Evolutionary conservation across 345 rosid genomes (phyloP), one percentile per base, ranked within the genome.

Genomic region (Draba incana): DNA sequence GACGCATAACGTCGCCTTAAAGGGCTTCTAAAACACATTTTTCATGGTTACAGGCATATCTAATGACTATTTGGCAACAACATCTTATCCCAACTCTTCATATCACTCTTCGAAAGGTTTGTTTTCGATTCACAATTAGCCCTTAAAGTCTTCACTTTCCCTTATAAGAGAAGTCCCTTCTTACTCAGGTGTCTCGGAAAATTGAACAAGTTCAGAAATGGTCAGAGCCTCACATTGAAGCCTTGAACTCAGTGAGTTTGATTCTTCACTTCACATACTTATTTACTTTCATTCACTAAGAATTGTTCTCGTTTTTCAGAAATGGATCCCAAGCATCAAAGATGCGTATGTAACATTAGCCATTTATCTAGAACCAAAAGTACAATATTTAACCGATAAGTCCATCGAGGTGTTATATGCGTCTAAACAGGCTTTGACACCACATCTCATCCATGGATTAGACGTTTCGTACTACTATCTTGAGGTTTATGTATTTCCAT

Each of bases 321-420:
- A 74, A 68, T 83, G 76, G 81, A 71, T 81, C 39, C 81, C 82
- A 54, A 56, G 60, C 71, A 64, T 74, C 64, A 79, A 76, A 76
- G 84, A 83, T 12, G 54, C 78, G 2, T 72, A 39, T 64, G 58
- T 77, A 16, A 48, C 70, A 10, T 43, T 74, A 60, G 64, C 78
- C 11, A 64, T 65, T 15, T 57, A 61, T 54, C 69, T 78, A 5
- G 75, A 74, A 75, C 83, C 78, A 51, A 69, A 57, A 58, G 47
- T 75, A 68, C 77, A 69, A 20, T 76, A 64, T 54, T 33, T 81
- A 63, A 69, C 71, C 41, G 50, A 77, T 6, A 76, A 70, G 68
- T 68, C 75, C 33, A 37, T 74, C 31, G 83, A 83, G 53, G 58
- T 74, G 43, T 77, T 71, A 42, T 64, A 68, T 37, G 60, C 62